Percentiles rank a stretch among this genome's conserved stretches.
Evolutionary conservation across 306 rosid species (phyloP).

Genomic region (Cucurbita pepo): DNA sequence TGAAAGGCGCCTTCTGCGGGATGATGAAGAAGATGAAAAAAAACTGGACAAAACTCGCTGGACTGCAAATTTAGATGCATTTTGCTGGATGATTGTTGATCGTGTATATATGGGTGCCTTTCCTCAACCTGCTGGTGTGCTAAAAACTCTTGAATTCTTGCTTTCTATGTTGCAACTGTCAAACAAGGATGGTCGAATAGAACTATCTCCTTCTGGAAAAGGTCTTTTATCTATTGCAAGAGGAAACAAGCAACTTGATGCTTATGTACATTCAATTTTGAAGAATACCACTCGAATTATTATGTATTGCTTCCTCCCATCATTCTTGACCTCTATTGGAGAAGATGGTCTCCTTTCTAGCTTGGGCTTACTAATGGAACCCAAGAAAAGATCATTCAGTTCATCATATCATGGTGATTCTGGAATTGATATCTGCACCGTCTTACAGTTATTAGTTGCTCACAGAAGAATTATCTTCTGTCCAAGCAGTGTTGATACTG

Average conservation of each 20-base stretch:
- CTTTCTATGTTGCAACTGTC: constrained; percentile 94
- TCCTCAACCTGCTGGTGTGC: constrained; percentile 74
- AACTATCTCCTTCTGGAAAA: constrained; percentile 75
- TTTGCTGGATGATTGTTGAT: constrained; percentile 94
- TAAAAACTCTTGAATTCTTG: constrained; percentile 87
- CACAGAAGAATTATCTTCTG: constrained; percentile 81
- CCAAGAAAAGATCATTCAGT: constrained; percentile 37
- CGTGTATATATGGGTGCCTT: constrained; percentile 98
- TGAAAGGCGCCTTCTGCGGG: constrained; percentile 92
- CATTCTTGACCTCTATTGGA: constrained; percentile 62
- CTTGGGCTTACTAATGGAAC: constrained; percentile 55
- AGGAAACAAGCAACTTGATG: constrained; percentile 94
- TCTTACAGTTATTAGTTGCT: constrained; percentile 78
- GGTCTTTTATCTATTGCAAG: constrained; percentile 78
- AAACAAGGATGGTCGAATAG: constrained; percentile 96
- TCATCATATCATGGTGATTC: constrained; percentile 43
- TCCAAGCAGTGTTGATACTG: constrained; percentile 86
- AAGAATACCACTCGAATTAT: constrained; percentile 86
- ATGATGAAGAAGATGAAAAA: constrained; percentile 92
- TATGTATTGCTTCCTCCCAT: constrained; percentile 83
- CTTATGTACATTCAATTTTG: constrained; percentile 81
- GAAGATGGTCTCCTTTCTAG: constrained; percentile 67
- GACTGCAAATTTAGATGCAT: constrained; percentile 85
- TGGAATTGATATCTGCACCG: constrained; percentile 65
- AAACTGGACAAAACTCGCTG: constrained; percentile 91